phyloP scores from a whole-genome alignment of 1,139 yeast species.

The Meyerozyma athensensis region DNA sequence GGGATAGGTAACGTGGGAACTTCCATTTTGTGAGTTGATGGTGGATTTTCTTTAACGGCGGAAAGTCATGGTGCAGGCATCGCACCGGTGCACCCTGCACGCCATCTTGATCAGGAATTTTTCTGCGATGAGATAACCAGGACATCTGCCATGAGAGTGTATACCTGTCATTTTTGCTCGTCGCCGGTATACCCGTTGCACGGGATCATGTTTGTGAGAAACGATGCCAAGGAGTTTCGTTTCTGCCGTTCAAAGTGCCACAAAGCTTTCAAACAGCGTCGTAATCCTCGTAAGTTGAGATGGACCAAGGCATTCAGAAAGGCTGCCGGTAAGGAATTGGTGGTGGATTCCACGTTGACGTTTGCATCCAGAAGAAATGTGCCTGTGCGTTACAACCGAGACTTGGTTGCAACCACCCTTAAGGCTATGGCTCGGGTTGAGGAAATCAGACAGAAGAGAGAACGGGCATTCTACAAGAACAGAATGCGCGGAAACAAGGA shows the following conservation, averaged over 20 bases:
- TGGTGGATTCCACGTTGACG: conserved; percentile 92
- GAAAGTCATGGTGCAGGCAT: background rate
- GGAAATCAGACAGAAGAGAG: conserved; percentile 94
- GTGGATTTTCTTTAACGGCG: background rate
- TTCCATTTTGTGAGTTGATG: conserved; percentile 29
- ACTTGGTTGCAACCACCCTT: conserved; percentile 87
- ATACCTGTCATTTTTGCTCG: conserved; percentile 95
- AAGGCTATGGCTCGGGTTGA: conserved; percentile 95
- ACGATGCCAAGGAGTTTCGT: conserved; percentile 95
- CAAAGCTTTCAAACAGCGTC: conserved; percentile 94
- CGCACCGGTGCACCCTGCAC: conserved; percentile 1
- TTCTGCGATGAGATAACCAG: background rate
- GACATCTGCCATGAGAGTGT: conserved; percentile 66
- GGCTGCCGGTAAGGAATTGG: conserved; percentile 98
- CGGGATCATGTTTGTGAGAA: conserved; percentile 96
- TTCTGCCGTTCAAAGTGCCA: conserved; percentile 98
- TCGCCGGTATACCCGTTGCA: conserved; percentile 97
- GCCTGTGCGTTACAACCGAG: conserved; percentile 97
- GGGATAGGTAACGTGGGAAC: conserved; percentile 59
- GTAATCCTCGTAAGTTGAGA: conserved; percentile 96
- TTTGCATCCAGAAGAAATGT: conserved; percentile 97
- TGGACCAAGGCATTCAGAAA: conserved; percentile 99
- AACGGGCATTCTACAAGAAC: conserved; percentile 97
- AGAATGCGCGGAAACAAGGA: conserved; percentile 98
- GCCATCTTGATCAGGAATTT: background rate